These are phyloP conservation scores for Heterobasidion occidentale DNA, from an alignment of 1,284 basidiomycete genomes.

Conservation along the genomic window DNA sequence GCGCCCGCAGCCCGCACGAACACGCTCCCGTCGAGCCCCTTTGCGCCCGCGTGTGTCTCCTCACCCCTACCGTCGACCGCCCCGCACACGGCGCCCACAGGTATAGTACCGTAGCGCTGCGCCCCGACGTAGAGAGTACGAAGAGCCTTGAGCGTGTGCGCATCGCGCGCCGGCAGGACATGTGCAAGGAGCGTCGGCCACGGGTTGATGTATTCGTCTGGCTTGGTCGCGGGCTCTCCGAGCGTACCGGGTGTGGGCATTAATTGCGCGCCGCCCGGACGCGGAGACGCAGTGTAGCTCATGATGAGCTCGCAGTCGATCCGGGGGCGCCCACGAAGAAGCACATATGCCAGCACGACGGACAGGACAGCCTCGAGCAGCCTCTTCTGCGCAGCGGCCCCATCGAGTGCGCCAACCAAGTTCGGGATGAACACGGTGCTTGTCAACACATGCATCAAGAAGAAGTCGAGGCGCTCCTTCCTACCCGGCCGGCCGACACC, in stretches of 20 bases:
- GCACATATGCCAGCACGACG: constrained; percentile 32
- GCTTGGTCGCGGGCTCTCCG: constrained; percentile 26
- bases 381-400: constrained; percentile 29
- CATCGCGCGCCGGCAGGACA: constrained; percentile 47
- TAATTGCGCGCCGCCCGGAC: constrained; percentile 16
- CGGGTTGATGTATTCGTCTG: constrained; percentile 33
- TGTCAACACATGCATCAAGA: constrained; percentile 66
- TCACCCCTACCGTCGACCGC: constrained; percentile 15
- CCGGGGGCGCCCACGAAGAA: constrained; percentile 51
- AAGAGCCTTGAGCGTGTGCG: constrained; percentile 55
- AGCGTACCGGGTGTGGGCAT: constrained; percentile 18
- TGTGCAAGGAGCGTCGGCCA: constrained; percentile 53
- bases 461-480: constrained; percentile 56
- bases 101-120: constrained; percentile 37
- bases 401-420: constrained; percentile 30
- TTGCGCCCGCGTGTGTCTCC: constrained; percentile 38
- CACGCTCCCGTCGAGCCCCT: constrained; percentile 47
- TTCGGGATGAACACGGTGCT: constrained; percentile 54
- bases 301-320: constrained; percentile 50
- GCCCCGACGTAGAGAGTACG: constrained; percentile 48
- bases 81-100: constrained; percentile 36
- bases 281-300: constrained; percentile 38
- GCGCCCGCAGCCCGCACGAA: constrained; percentile 60
- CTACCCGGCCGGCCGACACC: constrained; percentile 42
- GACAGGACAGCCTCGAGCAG: constrained; percentile 43